Evolutionary conservation across 1,284 basidiomycete species (phyloP), one percentile per base, ranked within the genome.

Genomic region (Cryptococcus jaspeensis): DNA sequence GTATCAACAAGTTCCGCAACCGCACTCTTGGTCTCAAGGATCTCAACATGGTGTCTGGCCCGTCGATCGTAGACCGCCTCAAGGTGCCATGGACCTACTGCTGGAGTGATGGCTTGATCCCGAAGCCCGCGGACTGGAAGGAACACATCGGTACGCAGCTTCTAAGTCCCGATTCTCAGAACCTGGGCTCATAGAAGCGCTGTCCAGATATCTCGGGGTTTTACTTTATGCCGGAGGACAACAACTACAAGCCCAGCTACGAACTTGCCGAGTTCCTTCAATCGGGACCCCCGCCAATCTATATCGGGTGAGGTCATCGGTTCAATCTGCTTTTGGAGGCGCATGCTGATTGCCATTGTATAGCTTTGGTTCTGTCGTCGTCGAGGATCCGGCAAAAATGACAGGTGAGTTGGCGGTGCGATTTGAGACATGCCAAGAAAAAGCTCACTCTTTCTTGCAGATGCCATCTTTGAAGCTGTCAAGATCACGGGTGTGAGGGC

Each of bases 21-120:
- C 74, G 75, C 7, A 79, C 80, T 1, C 78, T 88, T 1, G 81
- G 81, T 0, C 72, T 87, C 2, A 76, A 77, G 18, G 74, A 82
- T 0, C 76, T 87, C 2, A 78, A 77, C 1, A 53, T 81, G 13
- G 72, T 78, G 3, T 78, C 81, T 2, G 85, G 84, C 0, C 81
- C 84, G 5, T 80, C 82, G 23, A 71, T 85, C 22, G 65, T 84
- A 3, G 84, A 86, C 59, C 78, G 82, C 25, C 74, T 86, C 44
- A 84, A 84, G 60, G 75, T 87, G 8, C 87, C 87, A 5, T 86
- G 83, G 81, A 85, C 86, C n/a, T 88, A 87, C 66, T 86, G 85
- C 61, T 86, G 87, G 80, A 84, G 83, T 56, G 81, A 84, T 5
- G 79, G 81, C 1, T 67, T 88, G 20, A 84, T 87, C 0, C 83